phyloP scores from a whole-genome alignment of 305 asterid species.

The Solanum hybrid region DNA sequence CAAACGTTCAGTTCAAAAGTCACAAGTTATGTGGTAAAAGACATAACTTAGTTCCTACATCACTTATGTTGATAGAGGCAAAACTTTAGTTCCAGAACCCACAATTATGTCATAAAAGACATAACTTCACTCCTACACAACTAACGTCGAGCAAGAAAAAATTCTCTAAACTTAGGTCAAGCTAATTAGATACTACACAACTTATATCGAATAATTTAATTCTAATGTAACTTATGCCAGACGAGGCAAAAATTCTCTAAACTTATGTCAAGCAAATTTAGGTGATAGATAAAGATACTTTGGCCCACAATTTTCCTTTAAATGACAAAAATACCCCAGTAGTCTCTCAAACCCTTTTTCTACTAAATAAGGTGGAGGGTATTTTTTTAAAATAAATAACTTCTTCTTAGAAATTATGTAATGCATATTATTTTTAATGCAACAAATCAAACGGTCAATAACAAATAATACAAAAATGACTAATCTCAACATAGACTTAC shows the following conservation, averaged over 20 bases:
- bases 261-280: not conserved
- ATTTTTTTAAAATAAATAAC: not conserved
- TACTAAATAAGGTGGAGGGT: not conserved
- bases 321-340: not conserved
- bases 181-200: not conserved
- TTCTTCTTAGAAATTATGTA: not conserved
- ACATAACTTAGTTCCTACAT: not conserved
- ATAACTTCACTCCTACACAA: not conserved
- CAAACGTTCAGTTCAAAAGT: not conserved
- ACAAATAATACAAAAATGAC: not conserved
- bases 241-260: not conserved
- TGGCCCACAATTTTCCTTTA: not conserved
- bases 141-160: not conserved
- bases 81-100: not conserved
- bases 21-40: not conserved
- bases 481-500: not conserved
- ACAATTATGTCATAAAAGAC: not conserved
- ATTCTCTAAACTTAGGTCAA: too few species aligned
- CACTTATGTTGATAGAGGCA: not conserved
- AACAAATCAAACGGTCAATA: rapidly evolving
- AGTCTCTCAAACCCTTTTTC: not conserved
- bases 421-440: not conserved
- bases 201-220: rapidly evolving
- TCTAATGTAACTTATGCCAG: not conserved
- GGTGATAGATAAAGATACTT: not conserved